Evolutionary conservation across 148 eudicot species (phyloP).

Genomic region (Polygonum aviculare): DNA sequence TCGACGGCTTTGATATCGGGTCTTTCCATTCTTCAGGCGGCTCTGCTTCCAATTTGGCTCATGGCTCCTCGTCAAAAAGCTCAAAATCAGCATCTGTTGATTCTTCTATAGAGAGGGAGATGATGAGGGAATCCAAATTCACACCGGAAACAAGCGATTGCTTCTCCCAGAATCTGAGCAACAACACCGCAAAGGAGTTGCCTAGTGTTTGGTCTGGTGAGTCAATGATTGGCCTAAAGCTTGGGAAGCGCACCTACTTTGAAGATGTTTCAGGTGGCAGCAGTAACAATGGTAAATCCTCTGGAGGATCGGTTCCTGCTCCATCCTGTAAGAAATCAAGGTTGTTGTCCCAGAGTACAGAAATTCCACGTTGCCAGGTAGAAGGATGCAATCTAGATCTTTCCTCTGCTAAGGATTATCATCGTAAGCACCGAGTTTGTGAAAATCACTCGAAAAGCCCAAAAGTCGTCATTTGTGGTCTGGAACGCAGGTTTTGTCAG

Average conservation of each 20-base stretch:
- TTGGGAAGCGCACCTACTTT: slow-evolving; percentile 74
- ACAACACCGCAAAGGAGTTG: slow-evolving; percentile 31
- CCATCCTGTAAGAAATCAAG: slow-evolving; percentile 50
- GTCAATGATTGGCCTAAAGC: slow-evolving; percentile 71
- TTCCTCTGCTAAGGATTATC: slow-evolving; percentile 78
- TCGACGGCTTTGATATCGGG: slow-evolving; percentile 55
- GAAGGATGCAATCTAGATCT: slow-evolving; percentile 87
- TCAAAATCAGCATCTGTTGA: slow-evolving; percentile 71
- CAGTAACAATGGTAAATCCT: slow-evolving; percentile 31
- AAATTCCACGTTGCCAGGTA: slow-evolving; percentile 62
- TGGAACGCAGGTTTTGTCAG: slow-evolving; percentile 90
- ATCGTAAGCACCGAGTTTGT: slow-evolving; percentile 82
- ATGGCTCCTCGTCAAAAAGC: slow-evolving; percentile 68
- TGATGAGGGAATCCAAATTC: slow-evolving; percentile 29
- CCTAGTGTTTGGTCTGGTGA: slow-evolving; percentile 55
- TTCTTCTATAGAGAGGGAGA: slow-evolving; percentile 44
- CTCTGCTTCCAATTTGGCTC: slow-evolving; percentile 50
- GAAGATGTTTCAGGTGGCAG: slow-evolving; percentile 42
- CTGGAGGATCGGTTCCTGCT: slow-evolving; percentile 24
- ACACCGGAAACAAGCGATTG: slow-evolving; percentile 32
- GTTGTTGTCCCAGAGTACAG: slow-evolving; percentile 28
- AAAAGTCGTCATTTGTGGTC: slow-evolving; percentile 62
- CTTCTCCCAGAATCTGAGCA: slow-evolving; percentile 35
- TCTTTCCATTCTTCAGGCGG: slow-evolving; percentile 65
- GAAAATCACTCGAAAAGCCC: slow-evolving; percentile 73